These are phyloP conservation scores for Plasmodium relictum DNA, from an alignment of 169 alveolate genomes.

Conservation along the genomic window DNA sequence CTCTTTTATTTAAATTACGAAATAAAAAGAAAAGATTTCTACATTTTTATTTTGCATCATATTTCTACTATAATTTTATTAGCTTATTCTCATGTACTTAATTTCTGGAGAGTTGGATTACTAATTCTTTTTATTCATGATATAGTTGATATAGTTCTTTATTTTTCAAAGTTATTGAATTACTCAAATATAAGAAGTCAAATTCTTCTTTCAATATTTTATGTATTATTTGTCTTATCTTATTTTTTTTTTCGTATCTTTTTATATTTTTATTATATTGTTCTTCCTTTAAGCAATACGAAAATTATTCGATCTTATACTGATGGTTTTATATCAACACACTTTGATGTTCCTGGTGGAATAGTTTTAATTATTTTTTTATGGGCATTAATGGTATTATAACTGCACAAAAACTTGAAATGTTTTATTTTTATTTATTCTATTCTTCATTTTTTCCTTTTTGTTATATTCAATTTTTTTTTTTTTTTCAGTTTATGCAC, in stretches of 20 bases:
- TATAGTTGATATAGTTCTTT: conserved; percentile 84
- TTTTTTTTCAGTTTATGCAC: conserved; percentile 46
- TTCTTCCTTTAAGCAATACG: conserved; percentile 50
- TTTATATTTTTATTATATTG: conserved; percentile 51
- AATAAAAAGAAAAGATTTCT: conserved; percentile 75
- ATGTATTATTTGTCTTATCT: conserved; percentile 60
- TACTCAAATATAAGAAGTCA: conserved; percentile 53
- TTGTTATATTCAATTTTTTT: neutral
- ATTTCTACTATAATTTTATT: conserved; percentile 42
- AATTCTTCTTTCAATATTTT: conserved; percentile 14
- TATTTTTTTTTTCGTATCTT: conserved; percentile 65
- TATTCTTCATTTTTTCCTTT: neutral
- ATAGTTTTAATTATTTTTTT: conserved; percentile 25
- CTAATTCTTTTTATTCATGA: conserved; percentile 81
- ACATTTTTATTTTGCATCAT: conserved; percentile 60
- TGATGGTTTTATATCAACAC: conserved; percentile 59
- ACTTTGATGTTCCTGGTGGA: conserved; percentile 50
- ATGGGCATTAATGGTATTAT: conserved; percentile 64
- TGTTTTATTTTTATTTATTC: neutral
- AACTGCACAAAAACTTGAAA: neutral
- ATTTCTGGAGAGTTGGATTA: conserved; percentile 75
- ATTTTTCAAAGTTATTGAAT: conserved; percentile 75
- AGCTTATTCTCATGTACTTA: conserved; percentile 38
- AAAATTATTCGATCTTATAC: conserved; percentile 35
- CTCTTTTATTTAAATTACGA: conserved; percentile 74